phyloP scores from a whole-genome alignment of 495 filamentous ascomycete genomes.

The Niebla homalea region DNA sequence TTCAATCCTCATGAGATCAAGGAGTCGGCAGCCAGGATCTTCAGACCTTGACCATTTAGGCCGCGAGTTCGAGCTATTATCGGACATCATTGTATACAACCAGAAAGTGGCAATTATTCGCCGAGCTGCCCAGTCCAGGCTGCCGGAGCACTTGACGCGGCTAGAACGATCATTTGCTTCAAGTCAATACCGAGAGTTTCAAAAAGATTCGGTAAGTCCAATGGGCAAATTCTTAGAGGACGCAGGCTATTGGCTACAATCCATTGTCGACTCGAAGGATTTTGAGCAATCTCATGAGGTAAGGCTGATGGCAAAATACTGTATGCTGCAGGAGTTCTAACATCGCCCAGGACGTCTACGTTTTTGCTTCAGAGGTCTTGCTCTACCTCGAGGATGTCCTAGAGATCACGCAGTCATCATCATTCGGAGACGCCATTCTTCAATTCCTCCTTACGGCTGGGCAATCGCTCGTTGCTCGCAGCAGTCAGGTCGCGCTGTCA shows the following conservation, averaged over 20 bases:
- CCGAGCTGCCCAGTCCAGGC: constrained; percentile 29
- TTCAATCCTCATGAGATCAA: constrained; percentile 33
- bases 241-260: constrained; percentile 14
- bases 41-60: constrained; percentile 22
- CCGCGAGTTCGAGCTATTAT: constrained; percentile 37
- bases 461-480: constrained; percentile 20
- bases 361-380: constrained; percentile 8
- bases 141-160: constrained; percentile 51
- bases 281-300: background rate
- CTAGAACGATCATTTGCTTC: constrained; percentile 55
- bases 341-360: background rate
- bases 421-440: constrained; percentile 41
- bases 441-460: constrained; percentile 41
- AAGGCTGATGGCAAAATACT: background rate
- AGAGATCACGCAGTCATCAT: constrained; percentile 11
- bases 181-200: constrained; percentile 40
- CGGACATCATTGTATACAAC: constrained; percentile 27
- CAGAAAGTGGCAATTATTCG: constrained; percentile 18
- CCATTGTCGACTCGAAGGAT: background rate
- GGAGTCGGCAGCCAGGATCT: constrained; percentile 18
- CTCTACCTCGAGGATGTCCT: constrained; percentile 19
- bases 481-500: background rate
- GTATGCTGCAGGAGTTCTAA: constrained; percentile 9
- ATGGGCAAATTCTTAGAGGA: constrained; percentile 32
- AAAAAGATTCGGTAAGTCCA: constrained; percentile 51